These are phyloP conservation scores for Pichia cephalocereana DNA, from an alignment of 805 yeast genomes.

Conservation along the genomic window DNA sequence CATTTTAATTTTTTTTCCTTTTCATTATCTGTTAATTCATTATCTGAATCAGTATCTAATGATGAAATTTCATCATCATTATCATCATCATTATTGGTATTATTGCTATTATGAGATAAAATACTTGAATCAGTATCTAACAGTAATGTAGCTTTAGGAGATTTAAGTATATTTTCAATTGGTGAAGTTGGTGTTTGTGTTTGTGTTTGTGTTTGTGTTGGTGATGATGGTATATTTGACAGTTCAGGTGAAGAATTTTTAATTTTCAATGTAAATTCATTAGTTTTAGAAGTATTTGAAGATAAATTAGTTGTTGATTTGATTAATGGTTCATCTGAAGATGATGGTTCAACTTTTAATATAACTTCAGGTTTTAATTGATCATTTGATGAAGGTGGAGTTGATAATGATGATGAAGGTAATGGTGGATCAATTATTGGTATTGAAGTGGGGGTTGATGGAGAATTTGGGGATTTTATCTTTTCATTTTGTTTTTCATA, in stretches of 20 bases:
- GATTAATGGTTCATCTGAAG: no score
- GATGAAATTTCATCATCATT: neutral
- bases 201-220: no score
- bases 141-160: neutral
- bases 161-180: neutral
- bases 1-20: conserved; percentile 20
- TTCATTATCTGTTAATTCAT: conserved; percentile 15
- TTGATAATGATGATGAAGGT: no score
- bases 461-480: neutral
- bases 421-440: no score
- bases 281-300: neutral
- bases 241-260: neutral
- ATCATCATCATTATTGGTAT: no score
- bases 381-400: no score
- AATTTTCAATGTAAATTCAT: neutral
- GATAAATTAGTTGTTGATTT: neutral
- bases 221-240: neutral
- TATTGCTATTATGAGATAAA: neutral
- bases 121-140: neutral
- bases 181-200: no score
- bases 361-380: no score
- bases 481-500: no score
- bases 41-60: conserved; percentile 12
- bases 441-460: neutral
- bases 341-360: no score